A percentile compares a stretch with the other conserved stretches of the same genome.
Conservation (phyloP, 345 rosid genomes). For the Combretum micranthum region DNA sequence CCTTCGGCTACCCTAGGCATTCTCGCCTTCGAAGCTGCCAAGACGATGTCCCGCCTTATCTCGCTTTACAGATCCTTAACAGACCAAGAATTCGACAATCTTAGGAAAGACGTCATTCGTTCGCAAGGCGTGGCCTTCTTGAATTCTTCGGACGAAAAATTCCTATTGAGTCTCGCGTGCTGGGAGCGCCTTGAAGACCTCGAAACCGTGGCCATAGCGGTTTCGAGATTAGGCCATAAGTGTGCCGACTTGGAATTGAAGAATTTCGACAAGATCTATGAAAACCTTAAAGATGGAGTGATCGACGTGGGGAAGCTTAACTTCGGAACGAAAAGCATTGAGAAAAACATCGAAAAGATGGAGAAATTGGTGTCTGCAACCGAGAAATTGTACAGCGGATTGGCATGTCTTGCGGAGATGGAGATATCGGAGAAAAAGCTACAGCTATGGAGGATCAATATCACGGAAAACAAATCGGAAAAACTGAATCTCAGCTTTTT, state of each 20-base stretch:
- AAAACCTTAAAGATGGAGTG: conserved; percentile 20
- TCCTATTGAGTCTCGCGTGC: conserved; percentile 30
- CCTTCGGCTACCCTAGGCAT: conserved; percentile 24
- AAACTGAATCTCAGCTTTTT: conserved; percentile 17
- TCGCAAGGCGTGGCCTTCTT: conserved; percentile 33
- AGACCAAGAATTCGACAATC: conserved; percentile 21
- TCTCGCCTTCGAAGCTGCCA: conserved; percentile 45
- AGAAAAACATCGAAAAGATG: conserved; percentile 26
- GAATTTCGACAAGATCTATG: conserved; percentile 21
- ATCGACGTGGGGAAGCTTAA: conserved; percentile 9
- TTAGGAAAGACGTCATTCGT: conserved; percentile 18
- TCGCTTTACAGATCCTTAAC: conserved; percentile 28
- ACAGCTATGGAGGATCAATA: conserved; percentile 17
- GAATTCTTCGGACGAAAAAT: conserved; percentile 26
- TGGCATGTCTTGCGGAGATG: conserved; percentile 25
- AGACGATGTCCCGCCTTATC: conserved; percentile 37
- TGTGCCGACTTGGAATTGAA: conserved; percentile 22
- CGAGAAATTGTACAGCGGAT: conserved; percentile 14
- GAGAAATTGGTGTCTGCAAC: conserved; percentile 30
- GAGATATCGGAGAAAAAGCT: conserved; percentile 33
- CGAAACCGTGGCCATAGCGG: conserved; percentile 13
- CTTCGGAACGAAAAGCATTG: conserved; percentile 12
- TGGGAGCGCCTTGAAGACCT: conserved; percentile 42
- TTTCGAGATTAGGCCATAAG: conserved; percentile 25
- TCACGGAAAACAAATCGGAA: neutral